Conservation (phyloP, 2,329 filamentous ascomycete genomes). For the Penicillium sclerotigenum region DNA sequence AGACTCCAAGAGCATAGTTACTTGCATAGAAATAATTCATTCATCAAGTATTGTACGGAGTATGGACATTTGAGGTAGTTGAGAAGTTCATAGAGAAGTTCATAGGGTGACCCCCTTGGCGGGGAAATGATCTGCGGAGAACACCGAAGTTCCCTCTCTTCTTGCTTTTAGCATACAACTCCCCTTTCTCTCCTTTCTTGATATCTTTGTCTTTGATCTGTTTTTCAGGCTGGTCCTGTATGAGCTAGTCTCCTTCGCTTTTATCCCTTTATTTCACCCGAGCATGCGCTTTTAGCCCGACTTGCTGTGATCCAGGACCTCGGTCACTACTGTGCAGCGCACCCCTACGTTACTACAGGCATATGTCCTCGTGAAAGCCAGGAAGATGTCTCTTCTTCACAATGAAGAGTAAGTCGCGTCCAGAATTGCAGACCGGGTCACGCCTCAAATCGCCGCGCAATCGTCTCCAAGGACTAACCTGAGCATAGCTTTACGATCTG, state of each 20-base stretch:
- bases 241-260: conserved; percentile 9
- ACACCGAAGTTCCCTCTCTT: conserved; percentile 14
- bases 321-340: conserved; percentile 3
- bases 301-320: neutral
- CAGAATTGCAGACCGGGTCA: neutral
- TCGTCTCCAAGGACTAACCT: conserved; percentile 13
- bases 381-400: conserved; percentile 49
- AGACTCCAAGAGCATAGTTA: neutral
- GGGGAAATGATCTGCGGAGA: conserved; percentile 12
- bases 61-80: neutral
- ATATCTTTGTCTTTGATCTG: conserved; percentile 1
- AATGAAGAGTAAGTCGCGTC: conserved; percentile 49
- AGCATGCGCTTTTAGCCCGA: conserved; percentile 11
- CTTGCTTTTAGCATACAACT: neutral
- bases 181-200: conserved; percentile 7
- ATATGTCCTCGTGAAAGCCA: neutral
- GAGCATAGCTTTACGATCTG: conserved; percentile 59
- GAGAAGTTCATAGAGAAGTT: neutral
- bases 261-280: conserved; percentile 15
- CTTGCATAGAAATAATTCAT: neutral
- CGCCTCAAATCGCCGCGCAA: neutral
- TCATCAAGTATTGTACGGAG: neutral
- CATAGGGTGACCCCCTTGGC: neutral
- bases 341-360: neutral
- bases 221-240: conserved; percentile 37